A percentile compares a stretch with the other conserved stretches of the same genome.
phyloP scores from a whole-genome alignment of 192 early-diverging fungal genomes.

The Entophlyctis helioformis region DNA sequence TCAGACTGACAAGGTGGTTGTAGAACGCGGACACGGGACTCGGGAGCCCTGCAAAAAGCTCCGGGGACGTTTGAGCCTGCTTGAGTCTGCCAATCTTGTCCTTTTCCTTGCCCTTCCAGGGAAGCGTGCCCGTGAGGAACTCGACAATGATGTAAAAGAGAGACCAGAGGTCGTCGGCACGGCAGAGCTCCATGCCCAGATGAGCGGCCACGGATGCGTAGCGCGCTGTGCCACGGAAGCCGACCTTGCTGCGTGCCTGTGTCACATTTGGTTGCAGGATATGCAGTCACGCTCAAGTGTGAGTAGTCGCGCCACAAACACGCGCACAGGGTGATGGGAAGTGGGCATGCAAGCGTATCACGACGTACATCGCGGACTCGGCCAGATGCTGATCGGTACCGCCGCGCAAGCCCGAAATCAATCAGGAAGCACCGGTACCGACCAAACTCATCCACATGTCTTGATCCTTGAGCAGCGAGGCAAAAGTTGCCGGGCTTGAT shows the following conservation, averaged over 20 bases:
- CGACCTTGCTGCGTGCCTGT: slow-evolving; percentile 33
- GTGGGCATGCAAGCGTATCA: background rate
- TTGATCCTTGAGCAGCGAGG: background rate
- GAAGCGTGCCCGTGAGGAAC: slow-evolving; percentile 32
- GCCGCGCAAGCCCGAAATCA: slow-evolving; percentile 39
- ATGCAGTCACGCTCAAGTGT: background rate
- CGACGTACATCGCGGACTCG: slow-evolving; percentile 17
- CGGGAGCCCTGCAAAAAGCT: slow-evolving; percentile 12
- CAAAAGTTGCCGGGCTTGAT: slow-evolving; percentile 45
- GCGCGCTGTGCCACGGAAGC: slow-evolving; percentile 43
- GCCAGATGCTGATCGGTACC: slow-evolving; percentile 15
- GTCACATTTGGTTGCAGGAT: background rate
- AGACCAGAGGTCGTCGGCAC: slow-evolving; percentile 47
- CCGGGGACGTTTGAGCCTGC: slow-evolving; percentile 4
- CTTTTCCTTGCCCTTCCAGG: slow-evolving; percentile 49
- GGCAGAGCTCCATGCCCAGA: slow-evolving; percentile 31
- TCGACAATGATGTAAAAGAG: slow-evolving; percentile 42
- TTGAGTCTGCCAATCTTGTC: slow-evolving; percentile 30
- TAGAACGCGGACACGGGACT: too few relatives aligned
- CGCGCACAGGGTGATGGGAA: background rate
- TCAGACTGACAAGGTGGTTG: too few relatives aligned
- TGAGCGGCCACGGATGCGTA: slow-evolving; percentile 43
- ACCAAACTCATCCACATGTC: background rate
- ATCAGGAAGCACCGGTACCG: slow-evolving; percentile 28
- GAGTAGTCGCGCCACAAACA: background rate